A percentile compares a stretch with the other conserved stretches of the same genome.
Conservation (phyloP, 805 yeast genomes). For the Metschnikowia similis region DNA sequence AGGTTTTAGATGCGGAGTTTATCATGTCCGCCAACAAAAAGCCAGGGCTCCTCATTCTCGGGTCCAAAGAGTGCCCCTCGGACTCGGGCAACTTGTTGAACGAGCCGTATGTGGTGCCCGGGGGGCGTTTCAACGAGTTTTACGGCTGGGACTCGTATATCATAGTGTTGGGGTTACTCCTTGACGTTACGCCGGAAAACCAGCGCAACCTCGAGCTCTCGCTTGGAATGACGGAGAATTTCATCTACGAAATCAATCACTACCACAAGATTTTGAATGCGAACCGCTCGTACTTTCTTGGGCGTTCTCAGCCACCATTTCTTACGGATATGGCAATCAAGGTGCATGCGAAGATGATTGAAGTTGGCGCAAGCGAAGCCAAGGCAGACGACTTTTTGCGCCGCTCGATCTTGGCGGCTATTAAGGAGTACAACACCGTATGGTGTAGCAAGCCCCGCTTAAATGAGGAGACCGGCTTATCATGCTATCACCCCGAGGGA, state of each 20-base stretch:
- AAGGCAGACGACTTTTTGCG: conserved; percentile 47
- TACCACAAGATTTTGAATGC: conserved; percentile 95
- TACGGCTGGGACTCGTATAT: conserved; percentile 99
- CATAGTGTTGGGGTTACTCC: conserved; percentile 77
- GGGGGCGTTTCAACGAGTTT: conserved; percentile 93
- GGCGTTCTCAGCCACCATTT: conserved; percentile 96
- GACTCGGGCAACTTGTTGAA: conserved; percentile 53
- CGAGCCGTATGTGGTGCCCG: conserved; percentile 91
- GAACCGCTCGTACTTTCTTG: conserved; percentile 83
- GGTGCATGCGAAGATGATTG: conserved; percentile 57
- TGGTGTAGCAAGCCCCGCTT: conserved; percentile 77
- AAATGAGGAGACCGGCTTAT: conserved; percentile 71
- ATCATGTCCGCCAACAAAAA: conserved; percentile 70
- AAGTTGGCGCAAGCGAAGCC: conserved; percentile 31
- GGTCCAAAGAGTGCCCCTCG: conserved; percentile 56
- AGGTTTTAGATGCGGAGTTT: conserved; percentile 68
- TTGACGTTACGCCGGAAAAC: conserved; percentile 38
- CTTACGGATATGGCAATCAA: conserved; percentile 85
- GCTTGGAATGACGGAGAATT: conserved; percentile 87
- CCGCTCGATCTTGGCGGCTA: conserved; percentile 71
- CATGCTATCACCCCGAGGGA: conserved; percentile 88
- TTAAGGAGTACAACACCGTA: conserved; percentile 75
- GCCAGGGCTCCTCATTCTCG: conserved; percentile 86
- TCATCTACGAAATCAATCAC: conserved; percentile 81
- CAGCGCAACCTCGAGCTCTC: conserved; percentile 62